Conservation (phyloP, 1,284 basidiomycete genomes). For the Ceratobasidium sp. region DNA sequence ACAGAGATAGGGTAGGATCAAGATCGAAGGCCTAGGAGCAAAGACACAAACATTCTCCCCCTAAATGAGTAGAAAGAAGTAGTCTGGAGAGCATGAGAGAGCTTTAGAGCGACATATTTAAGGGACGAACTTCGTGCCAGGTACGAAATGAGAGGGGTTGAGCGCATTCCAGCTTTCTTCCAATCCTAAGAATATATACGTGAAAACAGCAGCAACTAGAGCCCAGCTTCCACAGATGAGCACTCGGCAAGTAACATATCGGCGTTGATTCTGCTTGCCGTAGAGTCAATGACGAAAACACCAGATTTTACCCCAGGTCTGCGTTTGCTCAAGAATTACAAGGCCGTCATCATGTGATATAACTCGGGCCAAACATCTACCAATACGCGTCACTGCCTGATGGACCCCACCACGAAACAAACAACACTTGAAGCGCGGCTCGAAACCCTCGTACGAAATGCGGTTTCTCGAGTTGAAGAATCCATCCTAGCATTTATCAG, state of each 20-base stretch:
- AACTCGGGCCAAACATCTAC: conserved; percentile 8
- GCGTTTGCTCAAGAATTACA: no score
- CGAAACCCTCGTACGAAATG: conserved; percentile 18
- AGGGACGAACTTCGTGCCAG: neutral
- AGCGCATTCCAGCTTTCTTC: neutral
- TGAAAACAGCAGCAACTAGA: neutral
- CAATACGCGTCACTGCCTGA: neutral
- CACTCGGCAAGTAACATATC: neutral
- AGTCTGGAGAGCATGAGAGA: neutral
- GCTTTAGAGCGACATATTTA: neutral
- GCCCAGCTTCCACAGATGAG: neutral
- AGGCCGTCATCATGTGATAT: conserved; percentile 8
- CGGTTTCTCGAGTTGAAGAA: conserved; percentile 13
- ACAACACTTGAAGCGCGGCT: conserved; percentile 22
- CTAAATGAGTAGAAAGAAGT: neutral
- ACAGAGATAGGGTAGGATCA: neutral
- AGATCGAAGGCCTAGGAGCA: neutral
- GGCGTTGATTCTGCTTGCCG: neutral
- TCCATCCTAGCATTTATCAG: conserved; percentile 9
- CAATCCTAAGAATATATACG: neutral
- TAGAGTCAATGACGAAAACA: conserved; percentile 10
- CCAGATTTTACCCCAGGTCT: conserved; percentile 1
- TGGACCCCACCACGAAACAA: conserved; percentile 26
- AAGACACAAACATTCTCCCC: neutral
- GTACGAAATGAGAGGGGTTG: neutral